Percentiles rank a stretch among this genome's conserved stretches.
These are phyloP conservation scores for Aspergillus nanangensis DNA, from an alignment of 495 filamentous ascomycete genomes.

Conservation along the genomic window DNA sequence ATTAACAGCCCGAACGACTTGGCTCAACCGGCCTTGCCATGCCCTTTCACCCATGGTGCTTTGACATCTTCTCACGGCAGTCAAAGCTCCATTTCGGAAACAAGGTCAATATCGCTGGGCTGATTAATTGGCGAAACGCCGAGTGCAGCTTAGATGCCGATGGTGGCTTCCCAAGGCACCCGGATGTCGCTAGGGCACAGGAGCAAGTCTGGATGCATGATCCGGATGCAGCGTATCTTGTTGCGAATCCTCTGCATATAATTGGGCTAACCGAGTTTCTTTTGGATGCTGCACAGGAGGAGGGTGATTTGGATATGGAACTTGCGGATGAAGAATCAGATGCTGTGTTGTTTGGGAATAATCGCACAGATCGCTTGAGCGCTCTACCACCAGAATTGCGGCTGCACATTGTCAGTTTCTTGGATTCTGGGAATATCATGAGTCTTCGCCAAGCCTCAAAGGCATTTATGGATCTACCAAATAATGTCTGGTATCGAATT, in stretches of 20 bases:
- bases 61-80: constrained; percentile 26
- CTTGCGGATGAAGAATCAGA: neutral
- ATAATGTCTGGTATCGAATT: constrained; percentile 18
- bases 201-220: constrained; percentile 18
- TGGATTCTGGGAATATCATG: constrained; percentile 17
- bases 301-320: neutral
- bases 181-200: constrained; percentile 7
- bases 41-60: constrained; percentile 34
- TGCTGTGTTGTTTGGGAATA: neutral
- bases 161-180: constrained; percentile 6
- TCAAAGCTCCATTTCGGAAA: constrained; percentile 15
- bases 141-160: constrained; percentile 7
- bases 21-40: constrained; percentile 10
- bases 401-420: constrained; percentile 10
- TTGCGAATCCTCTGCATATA: constrained; percentile 23
- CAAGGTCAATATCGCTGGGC: constrained; percentile 11
- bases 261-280: constrained; percentile 11
- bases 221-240: constrained; percentile 19
- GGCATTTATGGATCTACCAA: constrained; percentile 20
- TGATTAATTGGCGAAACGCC: constrained; percentile 20
- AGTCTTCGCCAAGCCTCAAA: constrained; percentile 14
- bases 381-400: constrained; percentile 20
- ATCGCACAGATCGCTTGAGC: constrained; percentile 11
- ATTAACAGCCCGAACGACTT: constrained; percentile 1
- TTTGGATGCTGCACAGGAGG: constrained; percentile 1